Percentiles rank a stretch among this genome's conserved stretches.
These are phyloP conservation scores for Saturnispora ahearnii DNA, from an alignment of 805 yeast genomes.

Conservation along the genomic window DNA sequence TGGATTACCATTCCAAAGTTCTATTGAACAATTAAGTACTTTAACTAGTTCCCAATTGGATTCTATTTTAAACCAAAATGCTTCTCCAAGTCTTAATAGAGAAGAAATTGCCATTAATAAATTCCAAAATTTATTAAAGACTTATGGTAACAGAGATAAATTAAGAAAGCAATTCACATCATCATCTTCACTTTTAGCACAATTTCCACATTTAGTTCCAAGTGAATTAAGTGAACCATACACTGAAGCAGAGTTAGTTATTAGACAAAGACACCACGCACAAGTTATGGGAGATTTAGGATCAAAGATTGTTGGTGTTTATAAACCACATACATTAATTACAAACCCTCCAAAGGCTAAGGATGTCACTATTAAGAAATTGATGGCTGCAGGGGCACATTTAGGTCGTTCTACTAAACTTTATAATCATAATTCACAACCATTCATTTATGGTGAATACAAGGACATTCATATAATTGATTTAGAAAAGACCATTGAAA, in stretches of 20 bases:
- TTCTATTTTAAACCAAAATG: slow-evolving; percentile 17
- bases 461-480: slow-evolving; percentile 90
- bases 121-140: slow-evolving; percentile 22
- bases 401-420: slow-evolving; percentile 81
- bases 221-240: slow-evolving; percentile 58
- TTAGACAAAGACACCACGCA: slow-evolving; percentile 63
- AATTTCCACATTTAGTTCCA: slow-evolving; percentile 56
- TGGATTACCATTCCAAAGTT: slow-evolving; percentile 9
- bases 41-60: slow-evolving; percentile 22
- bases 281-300: slow-evolving; percentile 51
- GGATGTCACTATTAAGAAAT: slow-evolving; percentile 55
- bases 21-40: slow-evolving; percentile 15
- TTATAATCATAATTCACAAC: slow-evolving; percentile 76
- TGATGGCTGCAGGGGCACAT: slow-evolving; percentile 90
- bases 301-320: slow-evolving; percentile 51
- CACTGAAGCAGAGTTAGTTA: slow-evolving; percentile 64
- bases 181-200: slow-evolving; percentile 21
- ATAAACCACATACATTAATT: slow-evolving; percentile 60
- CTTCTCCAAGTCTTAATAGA: slow-evolving; percentile 24
- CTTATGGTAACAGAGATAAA: slow-evolving; percentile 21
- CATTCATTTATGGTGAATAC: slow-evolving; percentile 79
- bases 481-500: slow-evolving; percentile 69
- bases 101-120: slow-evolving; percentile 21
- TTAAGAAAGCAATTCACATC: slow-evolving; percentile 16
- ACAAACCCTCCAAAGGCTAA: slow-evolving; percentile 47